phyloP scores from a whole-genome alignment of 257 asterid genomes.

The Scutellaria galericulata region DNA sequence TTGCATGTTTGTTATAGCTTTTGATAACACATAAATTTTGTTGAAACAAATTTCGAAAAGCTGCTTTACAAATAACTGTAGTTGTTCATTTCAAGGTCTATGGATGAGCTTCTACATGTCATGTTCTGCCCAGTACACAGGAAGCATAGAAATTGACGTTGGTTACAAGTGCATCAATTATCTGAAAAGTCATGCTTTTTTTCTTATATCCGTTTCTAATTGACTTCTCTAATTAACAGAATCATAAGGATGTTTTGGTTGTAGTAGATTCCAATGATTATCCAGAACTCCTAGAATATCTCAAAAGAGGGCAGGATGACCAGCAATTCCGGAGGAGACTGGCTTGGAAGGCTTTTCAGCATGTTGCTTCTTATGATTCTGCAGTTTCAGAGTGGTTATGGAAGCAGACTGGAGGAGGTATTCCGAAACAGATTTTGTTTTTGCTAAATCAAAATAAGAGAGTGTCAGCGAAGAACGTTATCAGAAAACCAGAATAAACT shows the following conservation, averaged over 20 bases:
- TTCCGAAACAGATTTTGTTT: conserved; percentile 15
- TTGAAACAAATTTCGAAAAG: background rate
- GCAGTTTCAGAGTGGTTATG: conserved; percentile 99
- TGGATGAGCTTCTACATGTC: conserved; percentile 2
- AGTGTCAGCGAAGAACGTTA: background rate
- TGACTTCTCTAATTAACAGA: conserved; percentile 55
- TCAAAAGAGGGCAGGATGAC: conserved; percentile 62
- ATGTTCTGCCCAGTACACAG: conserved; percentile 12
- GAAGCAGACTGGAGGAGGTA: conserved; percentile 91
- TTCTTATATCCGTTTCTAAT: conserved; percentile 19
- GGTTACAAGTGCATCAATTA: conserved; percentile 22
- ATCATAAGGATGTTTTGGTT: conserved; percentile 92
- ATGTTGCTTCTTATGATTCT: conserved; percentile 95
- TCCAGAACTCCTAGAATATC: conserved; percentile 71
- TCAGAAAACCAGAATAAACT: conserved; percentile 14
- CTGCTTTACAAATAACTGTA: background rate
- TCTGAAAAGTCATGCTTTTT: background rate
- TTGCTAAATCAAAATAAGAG: conserved; percentile 12
- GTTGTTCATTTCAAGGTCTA: background rate
- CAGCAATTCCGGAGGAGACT: conserved; percentile 69
- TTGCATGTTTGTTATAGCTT: background rate
- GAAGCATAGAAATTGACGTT: background rate
- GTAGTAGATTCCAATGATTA: conserved; percentile 93
- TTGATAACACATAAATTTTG: background rate
- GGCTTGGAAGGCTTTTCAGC: conserved; percentile 98